A percentile compares a stretch with the other conserved stretches of the same genome.
Evolutionary conservation across 257 asterid genomes (phyloP).

Genomic region (Ocimum tenuiflorum): DNA sequence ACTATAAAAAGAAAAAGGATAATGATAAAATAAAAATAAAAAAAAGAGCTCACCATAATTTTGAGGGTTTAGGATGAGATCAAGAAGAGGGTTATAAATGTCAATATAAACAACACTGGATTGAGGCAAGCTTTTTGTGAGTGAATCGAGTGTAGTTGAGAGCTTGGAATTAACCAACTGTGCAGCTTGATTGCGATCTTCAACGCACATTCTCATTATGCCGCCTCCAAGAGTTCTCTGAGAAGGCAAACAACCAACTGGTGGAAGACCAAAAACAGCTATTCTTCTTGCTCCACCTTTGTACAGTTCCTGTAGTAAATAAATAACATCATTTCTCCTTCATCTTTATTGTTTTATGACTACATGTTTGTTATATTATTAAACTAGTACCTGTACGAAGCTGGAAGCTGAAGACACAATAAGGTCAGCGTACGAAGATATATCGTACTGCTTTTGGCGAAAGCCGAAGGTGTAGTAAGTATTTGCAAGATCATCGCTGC

Average conservation of each 20-base stretch:
- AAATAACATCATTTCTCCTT: too few species aligned
- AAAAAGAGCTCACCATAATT: constrained; percentile 36
- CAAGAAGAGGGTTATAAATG: constrained; percentile 28
- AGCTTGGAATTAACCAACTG: constrained; percentile 34
- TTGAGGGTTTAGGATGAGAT: constrained; percentile 40
- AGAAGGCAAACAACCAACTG: constrained; percentile 49
- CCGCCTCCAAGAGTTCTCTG: constrained; percentile 46
- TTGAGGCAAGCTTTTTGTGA: constrained; percentile 24
- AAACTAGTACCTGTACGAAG: constrained; percentile 51
- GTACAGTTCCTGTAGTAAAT: constrained; percentile 38
- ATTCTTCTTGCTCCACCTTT: constrained; percentile 44
- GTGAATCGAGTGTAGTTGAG: constrained; percentile 22
- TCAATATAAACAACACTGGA: constrained; percentile 41
- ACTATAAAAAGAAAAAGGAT: not conserved
- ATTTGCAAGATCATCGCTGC: constrained; percentile 75
- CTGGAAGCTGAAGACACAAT: constrained; percentile 47
- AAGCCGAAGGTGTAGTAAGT: constrained; percentile 57
- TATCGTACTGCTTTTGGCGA: constrained; percentile 31
- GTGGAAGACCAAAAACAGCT: constrained; percentile 33
- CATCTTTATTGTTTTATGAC: too few species aligned
- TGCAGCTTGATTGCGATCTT: constrained; percentile 33
- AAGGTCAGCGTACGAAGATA: constrained; percentile 55
- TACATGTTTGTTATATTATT: not conserved
- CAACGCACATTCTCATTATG: constrained; percentile 21
- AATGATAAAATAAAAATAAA: not conserved